A percentile compares a stretch with the other conserved stretches of the same genome.
Evolutionary conservation across 306 rosid species (phyloP).

Genomic region (Cucumis cinereus): DNA sequence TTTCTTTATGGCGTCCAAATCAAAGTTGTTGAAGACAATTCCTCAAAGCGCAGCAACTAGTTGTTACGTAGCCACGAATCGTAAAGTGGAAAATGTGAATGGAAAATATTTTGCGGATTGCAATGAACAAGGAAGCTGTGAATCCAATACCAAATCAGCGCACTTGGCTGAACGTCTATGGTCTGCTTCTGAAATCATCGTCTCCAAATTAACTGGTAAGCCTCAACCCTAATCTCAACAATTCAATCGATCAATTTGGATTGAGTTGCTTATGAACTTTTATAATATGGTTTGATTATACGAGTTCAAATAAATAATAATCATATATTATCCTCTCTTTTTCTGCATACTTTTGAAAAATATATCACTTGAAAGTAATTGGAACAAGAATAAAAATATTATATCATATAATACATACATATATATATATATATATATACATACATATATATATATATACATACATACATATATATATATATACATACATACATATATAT

Average conservation of each 20-base stretch:
- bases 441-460: too few species aligned
- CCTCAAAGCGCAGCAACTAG: constrained; percentile 92
- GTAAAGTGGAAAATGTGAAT: constrained; percentile 29
- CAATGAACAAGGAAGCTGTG: constrained; percentile 37
- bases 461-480: too few species aligned
- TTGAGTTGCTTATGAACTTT: neutral
- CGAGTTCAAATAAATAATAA: neutral
- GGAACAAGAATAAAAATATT: too few species aligned
- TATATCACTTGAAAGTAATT: too few species aligned
- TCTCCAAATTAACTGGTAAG: constrained; percentile 6
- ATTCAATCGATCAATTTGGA: neutral
- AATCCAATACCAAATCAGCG: constrained; percentile 36
- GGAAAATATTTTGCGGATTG: constrained; percentile 86
- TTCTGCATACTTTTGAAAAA: neutral
- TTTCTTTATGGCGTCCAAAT: constrained; percentile 54
- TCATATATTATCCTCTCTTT: neutral
- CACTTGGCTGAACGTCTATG: constrained; percentile 48
- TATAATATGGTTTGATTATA: neutral
- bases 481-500: too few species aligned
- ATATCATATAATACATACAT: too few species aligned
- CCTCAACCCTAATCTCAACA: neutral
- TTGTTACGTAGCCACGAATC: constrained; percentile 68
- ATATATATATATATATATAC: too few species aligned
- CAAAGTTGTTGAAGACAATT: constrained; percentile 53
- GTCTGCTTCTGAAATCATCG: constrained; percentile 53